These are phyloP conservation scores for Saturnispora kantuleensis DNA, from an alignment of 805 yeast genomes.

Conservation along the genomic window DNA sequence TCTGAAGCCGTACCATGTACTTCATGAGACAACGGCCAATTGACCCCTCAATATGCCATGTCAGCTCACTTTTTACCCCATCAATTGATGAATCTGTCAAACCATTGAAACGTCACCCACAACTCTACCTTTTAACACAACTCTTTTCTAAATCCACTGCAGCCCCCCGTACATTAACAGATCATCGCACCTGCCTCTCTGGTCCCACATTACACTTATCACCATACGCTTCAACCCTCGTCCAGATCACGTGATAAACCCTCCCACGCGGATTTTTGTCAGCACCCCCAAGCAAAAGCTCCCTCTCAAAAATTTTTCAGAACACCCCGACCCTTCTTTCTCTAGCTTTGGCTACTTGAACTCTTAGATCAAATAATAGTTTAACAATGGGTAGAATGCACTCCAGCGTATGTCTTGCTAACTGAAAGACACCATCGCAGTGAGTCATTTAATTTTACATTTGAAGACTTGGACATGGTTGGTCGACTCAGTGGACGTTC, in stretches of 20 bases:
- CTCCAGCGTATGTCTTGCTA: conserved; percentile 71
- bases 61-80: too few species aligned
- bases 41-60: too few species aligned
- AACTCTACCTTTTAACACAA: too few species aligned
- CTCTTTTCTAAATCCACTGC: too few species aligned
- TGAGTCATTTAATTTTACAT: conserved; percentile 13
- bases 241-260: conserved; percentile 6
- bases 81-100: too few species aligned
- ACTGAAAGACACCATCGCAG: conserved; percentile 5
- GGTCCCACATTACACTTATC: too few species aligned
- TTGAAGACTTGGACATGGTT: conserved; percentile 26
- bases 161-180: too few species aligned
- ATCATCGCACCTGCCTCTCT: too few species aligned
- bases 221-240: conserved; percentile 4
- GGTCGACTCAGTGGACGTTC: conserved; percentile 17
- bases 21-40: too few species aligned
- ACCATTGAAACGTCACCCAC: too few species aligned
- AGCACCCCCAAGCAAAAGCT: neutral
- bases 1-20: too few species aligned
- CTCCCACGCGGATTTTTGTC: neutral
- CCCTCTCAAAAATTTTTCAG: neutral
- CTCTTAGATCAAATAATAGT: neutral
- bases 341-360: neutral
- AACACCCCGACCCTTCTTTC: neutral
- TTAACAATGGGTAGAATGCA: conserved; percentile 98